Percentiles rank a stretch among this genome's conserved stretches.
Conservation (phyloP, 306 rosid genomes). For the Dalbergia cochinchinensis region DNA sequence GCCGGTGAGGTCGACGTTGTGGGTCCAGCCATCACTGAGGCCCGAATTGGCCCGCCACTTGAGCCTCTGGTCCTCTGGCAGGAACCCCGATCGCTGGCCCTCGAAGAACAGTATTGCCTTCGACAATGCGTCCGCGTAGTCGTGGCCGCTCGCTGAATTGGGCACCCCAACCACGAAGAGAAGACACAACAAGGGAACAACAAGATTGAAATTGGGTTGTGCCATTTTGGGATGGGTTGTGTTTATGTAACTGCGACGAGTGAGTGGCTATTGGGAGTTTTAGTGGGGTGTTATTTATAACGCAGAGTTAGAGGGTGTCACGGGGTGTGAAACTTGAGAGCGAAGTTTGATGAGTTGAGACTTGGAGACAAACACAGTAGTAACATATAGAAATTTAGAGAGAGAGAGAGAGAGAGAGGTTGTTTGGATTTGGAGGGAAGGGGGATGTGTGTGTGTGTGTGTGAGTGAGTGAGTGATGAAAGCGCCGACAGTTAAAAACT, state of each 20-base stretch:
- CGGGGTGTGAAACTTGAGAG: slow-evolving; percentile 59
- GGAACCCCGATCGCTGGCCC: slow-evolving; percentile 85
- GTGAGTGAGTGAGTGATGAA: slow-evolving; percentile 31
- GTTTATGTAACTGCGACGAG: background rate
- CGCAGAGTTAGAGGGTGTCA: slow-evolving; percentile 47
- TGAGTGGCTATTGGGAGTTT: background rate
- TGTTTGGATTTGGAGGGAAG: slow-evolving; percentile 46
- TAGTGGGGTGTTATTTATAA: slow-evolving; percentile 42
- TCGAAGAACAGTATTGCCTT: slow-evolving; percentile 84
- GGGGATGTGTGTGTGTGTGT: background rate
- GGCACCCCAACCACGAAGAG: background rate
- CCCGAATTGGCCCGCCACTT: slow-evolving; percentile 79
- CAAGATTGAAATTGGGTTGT: background rate
- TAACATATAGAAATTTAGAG: background rate
- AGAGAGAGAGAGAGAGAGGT: background rate
- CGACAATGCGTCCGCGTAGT: slow-evolving; percentile 79
- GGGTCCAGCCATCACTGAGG: slow-evolving; percentile 78
- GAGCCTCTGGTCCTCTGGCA: slow-evolving; percentile 73
- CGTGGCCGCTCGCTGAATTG: slow-evolving; percentile 39
- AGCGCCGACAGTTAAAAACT: slow-evolving; percentile 50
- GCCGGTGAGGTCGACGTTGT: slow-evolving; percentile 78
- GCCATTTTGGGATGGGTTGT: slow-evolving; percentile 40
- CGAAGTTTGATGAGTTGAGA: slow-evolving; percentile 24
- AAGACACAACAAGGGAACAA: background rate
- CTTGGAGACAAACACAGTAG: background rate